Conservation (phyloP, 1,139 yeast species). For the Debaryomycetaceae sp. region DNA sequence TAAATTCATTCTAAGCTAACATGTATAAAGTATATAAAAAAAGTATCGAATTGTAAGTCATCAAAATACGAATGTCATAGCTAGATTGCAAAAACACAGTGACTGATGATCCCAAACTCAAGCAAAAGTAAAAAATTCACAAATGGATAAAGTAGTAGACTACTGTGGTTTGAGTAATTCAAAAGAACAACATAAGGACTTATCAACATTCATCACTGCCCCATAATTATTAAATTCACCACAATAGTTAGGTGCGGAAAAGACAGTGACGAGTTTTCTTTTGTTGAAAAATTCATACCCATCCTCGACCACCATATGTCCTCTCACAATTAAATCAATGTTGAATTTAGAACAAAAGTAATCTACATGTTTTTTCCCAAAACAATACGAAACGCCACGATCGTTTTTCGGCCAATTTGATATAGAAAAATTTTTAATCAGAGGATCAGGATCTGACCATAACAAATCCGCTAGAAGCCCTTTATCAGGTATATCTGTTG, state of each 20-base stretch:
- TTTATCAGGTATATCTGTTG: constrained; percentile 83
- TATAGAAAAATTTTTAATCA: constrained; percentile 38
- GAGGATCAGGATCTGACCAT: constrained; percentile 86
- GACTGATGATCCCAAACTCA: neutral
- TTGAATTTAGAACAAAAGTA: constrained; percentile 66
- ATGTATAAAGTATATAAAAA: too few species aligned
- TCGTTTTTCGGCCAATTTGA: constrained; percentile 78
- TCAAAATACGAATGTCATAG: constrained; percentile 2
- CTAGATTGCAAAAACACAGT: neutral
- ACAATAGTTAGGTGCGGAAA: constrained; percentile 88
- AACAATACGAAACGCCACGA: constrained; percentile 82
- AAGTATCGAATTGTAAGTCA: constrained; percentile 3
- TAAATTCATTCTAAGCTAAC: too few species aligned
- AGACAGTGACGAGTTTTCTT: constrained; percentile 75
- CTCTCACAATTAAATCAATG: constrained; percentile 78
- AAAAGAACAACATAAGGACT: constrained; percentile 73
- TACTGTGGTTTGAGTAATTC: constrained; percentile 70
- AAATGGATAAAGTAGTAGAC: constrained; percentile 1
- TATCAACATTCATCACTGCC: constrained; percentile 83
- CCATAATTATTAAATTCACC: constrained; percentile 92
- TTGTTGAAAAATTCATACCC: constrained; percentile 85
- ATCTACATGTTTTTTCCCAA: constrained; percentile 71
- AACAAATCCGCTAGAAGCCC: constrained; percentile 78
- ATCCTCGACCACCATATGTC: constrained; percentile 93
- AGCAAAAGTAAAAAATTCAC: neutral